A percentile compares a stretch with the other conserved stretches of the same genome.
Evolutionary conservation across 2,329 filamentous ascomycete species (phyloP).

Genomic region (Monilinia polystroma): DNA sequence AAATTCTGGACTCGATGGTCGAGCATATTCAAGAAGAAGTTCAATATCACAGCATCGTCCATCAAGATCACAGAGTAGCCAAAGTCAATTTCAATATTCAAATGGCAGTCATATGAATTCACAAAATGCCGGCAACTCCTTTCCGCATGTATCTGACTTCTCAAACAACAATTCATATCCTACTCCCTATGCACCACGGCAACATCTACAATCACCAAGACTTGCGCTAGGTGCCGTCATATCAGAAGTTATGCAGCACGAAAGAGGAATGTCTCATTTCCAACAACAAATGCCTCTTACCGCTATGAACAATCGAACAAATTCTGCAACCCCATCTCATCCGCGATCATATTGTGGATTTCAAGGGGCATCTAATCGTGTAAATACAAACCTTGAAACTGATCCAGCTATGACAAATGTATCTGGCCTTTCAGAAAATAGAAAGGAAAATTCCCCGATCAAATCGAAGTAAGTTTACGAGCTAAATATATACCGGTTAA

Average conservation of each 20-base stretch:
- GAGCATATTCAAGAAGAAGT: neutral
- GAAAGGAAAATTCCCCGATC: slow-evolving; percentile 23
- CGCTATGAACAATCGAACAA: slow-evolving; percentile 1
- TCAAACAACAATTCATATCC: neutral
- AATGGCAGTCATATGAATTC: slow-evolving; percentile 3
- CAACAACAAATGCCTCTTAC: slow-evolving; percentile 16
- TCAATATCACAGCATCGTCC: slow-evolving; percentile 20
- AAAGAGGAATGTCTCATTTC: slow-evolving; percentile 9
- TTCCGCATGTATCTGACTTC: neutral
- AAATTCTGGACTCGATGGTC: neutral
- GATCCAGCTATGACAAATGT: neutral
- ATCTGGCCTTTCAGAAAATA: neutral
- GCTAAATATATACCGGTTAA: neutral
- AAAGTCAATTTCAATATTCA: neutral
- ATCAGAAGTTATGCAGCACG: slow-evolving; percentile 22
- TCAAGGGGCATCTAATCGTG: neutral
- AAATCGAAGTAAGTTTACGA: neutral
- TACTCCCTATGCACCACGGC: neutral
- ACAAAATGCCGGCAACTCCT: neutral
- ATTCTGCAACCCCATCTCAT: neutral
- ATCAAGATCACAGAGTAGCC: slow-evolving; percentile 19
- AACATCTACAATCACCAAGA: neutral
- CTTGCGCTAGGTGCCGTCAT: neutral
- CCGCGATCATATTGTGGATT: neutral
- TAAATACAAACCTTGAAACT: neutral